Evolutionary conservation across 495 filamentous ascomycete species (phyloP).

Genomic region (Neurospora sp.): DNA sequence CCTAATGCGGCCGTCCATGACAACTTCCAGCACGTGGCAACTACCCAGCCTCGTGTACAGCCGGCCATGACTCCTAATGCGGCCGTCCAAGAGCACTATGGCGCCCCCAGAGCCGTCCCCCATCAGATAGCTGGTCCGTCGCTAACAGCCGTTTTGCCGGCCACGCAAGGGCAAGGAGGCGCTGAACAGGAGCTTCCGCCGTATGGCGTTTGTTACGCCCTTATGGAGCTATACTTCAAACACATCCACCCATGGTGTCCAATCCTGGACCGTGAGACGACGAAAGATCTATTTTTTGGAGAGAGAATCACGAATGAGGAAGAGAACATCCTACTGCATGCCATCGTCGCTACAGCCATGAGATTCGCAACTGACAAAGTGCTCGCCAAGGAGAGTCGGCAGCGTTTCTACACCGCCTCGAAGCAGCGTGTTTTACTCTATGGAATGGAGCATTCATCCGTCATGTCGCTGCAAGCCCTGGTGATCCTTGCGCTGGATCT

Average conservation of each 20-base stretch:
- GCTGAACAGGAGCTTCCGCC: constrained; percentile 71
- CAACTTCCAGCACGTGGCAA: constrained; percentile 12
- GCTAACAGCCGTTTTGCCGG: constrained; percentile 30
- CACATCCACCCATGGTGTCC: constrained; percentile 89
- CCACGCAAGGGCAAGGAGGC: constrained; percentile 27
- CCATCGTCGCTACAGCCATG: constrained; percentile 76
- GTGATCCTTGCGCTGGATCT: constrained; percentile 74
- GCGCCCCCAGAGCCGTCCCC: background rate
- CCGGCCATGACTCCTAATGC: constrained; percentile 17
- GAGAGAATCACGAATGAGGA: constrained; percentile 63
- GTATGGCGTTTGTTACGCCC: constrained; percentile 69
- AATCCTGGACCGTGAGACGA: constrained; percentile 71
- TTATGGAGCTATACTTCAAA: constrained; percentile 82
- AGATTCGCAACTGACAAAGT: constrained; percentile 67
- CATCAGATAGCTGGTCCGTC: constrained; percentile 16
- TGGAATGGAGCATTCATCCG: constrained; percentile 76
- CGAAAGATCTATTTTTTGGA: constrained; percentile 73
- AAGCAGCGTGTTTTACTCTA: constrained; percentile 79
- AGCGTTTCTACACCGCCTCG: constrained; percentile 64
- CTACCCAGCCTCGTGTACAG: constrained; percentile 24
- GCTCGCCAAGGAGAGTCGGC: constrained; percentile 58
- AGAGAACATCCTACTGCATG: constrained; percentile 72
- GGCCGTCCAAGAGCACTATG: constrained; percentile 37
- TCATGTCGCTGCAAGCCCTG: constrained; percentile 75
- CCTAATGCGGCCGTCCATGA: constrained; percentile 27